Evolutionary conservation across 441 rosid genomes (phyloP).

Genomic region (Erodium moschatum): DNA sequence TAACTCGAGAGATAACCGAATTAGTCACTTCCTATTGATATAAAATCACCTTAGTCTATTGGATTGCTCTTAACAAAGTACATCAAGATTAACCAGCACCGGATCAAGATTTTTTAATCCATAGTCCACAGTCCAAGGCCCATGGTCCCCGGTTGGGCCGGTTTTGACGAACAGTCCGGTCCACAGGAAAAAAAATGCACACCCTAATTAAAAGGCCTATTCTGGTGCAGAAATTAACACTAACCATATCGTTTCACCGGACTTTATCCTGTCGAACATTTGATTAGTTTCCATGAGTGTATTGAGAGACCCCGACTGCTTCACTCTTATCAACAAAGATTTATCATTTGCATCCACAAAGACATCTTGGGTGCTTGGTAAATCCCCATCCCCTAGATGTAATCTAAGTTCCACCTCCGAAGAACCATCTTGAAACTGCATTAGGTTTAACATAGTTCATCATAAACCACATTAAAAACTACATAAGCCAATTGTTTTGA

Average conservation of each 20-base stretch:
- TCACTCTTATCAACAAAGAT: constrained; percentile 44
- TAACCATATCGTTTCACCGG: constrained; percentile 80
- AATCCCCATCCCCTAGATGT: constrained; percentile 36
- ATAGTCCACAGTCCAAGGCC: too few species aligned
- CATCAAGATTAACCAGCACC: too few species aligned
- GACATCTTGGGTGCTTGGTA: constrained; percentile 47
- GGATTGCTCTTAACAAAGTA: too few species aligned
- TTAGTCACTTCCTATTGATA: too few species aligned
- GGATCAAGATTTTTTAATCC: too few species aligned
- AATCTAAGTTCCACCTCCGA: constrained; percentile 72
- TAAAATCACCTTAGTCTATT: too few species aligned
- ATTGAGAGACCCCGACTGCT: constrained; percentile 36
- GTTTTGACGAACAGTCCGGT: too few species aligned
- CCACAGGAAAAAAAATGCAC: too few species aligned
- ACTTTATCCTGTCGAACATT: constrained; percentile 61
- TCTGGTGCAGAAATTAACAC: constrained; percentile 5
- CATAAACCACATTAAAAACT: too few species aligned
- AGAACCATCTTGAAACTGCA: constrained; percentile 71
- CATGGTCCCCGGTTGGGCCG: too few species aligned
- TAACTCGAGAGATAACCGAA: too few species aligned
- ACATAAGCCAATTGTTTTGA: too few species aligned
- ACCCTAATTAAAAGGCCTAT: neutral
- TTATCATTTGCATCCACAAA: constrained; percentile 69
- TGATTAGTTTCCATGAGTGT: constrained; percentile 58
- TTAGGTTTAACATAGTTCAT: neutral